Base-by-base conservation (phyloP, 1,284 basidiomycete species). In the Papiliotrema laurentii region DNA sequence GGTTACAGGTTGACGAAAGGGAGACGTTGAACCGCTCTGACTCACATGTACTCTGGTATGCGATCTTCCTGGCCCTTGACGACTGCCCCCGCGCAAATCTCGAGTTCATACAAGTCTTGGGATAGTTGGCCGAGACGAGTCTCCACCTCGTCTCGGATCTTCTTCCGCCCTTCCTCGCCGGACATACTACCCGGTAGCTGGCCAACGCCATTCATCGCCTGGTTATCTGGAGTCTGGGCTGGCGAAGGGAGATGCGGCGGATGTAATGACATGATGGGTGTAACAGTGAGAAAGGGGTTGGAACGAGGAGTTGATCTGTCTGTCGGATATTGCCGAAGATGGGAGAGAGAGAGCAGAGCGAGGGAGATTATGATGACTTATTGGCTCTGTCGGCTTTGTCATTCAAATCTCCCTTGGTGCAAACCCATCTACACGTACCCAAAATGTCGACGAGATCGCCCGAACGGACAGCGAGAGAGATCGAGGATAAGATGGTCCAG, bases 31-130 rank as follows among this genome's bases (percentile, higher is more conserved):
- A 5, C 10, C 22, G 5, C 28, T 36, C 25, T 16, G 6, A 57
- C 69, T 54, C 47, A 70, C 69, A 72, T 39, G 21, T 64, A 66
- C 2, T 52, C 45, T 1, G 66, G 60, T 1, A 69, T 68, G 3
- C 57, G 54, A 25, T 61, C 61, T 39, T 72, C 67, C 55, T 60
- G 62, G 11, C 59, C 67, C 18, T 49, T 24, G 11, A 52, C 55
- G 2, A 72, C 70, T 28, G 68, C 63, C n/a, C 70, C 70, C 0
- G 70, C 68, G 42, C 68, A 71, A 10, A 72, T 61, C 50, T 72
- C 70, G 59, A 71, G 56, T 55, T 72, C 70, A 47, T 68, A 71
- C 44, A 72, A 55, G 47, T 71, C 68, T 54, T 72, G 70, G 26
- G 53, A 53, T 26, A 72, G 56, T 9, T 49, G 37, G 26, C 66